Base-by-base conservation (phyloP, 371 early-diverging fungal species). In the Fennellomyces sp. region DNA sequence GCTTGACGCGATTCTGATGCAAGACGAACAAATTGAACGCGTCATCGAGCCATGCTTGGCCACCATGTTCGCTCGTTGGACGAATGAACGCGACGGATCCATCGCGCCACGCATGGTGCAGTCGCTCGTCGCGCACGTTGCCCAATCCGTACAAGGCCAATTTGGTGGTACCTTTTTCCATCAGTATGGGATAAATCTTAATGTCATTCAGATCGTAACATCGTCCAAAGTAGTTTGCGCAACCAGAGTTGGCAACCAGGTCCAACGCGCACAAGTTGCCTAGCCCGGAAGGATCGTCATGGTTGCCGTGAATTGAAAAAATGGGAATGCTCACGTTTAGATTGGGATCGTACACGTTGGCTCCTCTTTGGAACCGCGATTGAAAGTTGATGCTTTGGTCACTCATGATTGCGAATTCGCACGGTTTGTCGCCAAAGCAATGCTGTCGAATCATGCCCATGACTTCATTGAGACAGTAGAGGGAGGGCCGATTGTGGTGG, bases 231-330 rank as follows among this genome's bases (percentile, higher is more conserved):
- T 99, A 99, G 76, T 98, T 98, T 28, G 98, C 85, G 27, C 96
- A 82, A 0, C 97, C 97, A 5, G 91, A 74, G 7, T 85, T 86
- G 2, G 90, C 81, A 8, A 99, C 76, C 31, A 97, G 68, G 68
- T 99, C 95, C 54, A 98, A 73, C 0, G 97, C 92, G 53, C 93
- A 91, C 41, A 96, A 70, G 61, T 86, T 87, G 26, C 91, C 73
- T 58, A 88, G 82, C 5, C 98, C 99, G 12, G 91, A 83, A 5
- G 99, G 99, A 83, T 99, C 99, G 69, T 99, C 99, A 67, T 99
- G 99, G 78, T 99, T 99, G 0, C 99, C 99, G 70, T 99, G 99
- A 38, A 99, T 99, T 0, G 96, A 88, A 68, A 98, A 96, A 0
- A 99, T 85, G 0, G 99, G 99, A 25, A 97, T 80, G 2, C 84